Evolutionary conservation across 1,284 basidiomycete genomes (phyloP).

Genomic region (Megacollybia platyphylla): DNA sequence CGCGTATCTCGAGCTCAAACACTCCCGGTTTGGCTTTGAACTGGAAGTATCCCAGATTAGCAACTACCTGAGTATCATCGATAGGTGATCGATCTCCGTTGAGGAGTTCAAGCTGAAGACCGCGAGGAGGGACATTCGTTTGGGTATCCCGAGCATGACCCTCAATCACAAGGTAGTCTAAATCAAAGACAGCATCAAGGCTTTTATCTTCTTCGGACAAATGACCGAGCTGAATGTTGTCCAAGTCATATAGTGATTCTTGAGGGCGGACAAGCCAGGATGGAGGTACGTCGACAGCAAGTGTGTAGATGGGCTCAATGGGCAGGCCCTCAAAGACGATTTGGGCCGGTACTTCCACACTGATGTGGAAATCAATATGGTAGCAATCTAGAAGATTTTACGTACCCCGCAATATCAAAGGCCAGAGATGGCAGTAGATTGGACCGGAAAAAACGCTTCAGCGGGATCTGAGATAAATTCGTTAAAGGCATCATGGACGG

Average conservation of each 20-base stretch:
- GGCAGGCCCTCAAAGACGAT: constrained; percentile 44
- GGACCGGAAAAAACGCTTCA: constrained; percentile 92
- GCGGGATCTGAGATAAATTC: constrained; percentile 48
- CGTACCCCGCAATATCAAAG: constrained; percentile 69
- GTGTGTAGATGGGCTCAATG: constrained; percentile 73
- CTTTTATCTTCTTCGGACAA: constrained; percentile 47
- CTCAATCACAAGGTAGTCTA: constrained; percentile 88
- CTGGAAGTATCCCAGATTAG: constrained; percentile 93
- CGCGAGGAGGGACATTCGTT: constrained; percentile 61
- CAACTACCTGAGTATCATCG: constrained; percentile 83
- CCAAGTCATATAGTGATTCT: constrained; percentile 85
- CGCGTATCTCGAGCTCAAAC: constrained; percentile 73
- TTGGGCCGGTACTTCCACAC: constrained; percentile 38
- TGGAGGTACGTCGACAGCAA: constrained; percentile 81
- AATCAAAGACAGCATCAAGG: constrained; percentile 75
- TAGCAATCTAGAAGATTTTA: constrained; percentile 7
- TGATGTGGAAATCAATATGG: constrained; percentile 13
- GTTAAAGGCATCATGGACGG: constrained; percentile 1
- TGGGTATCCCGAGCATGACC: constrained; percentile 78
- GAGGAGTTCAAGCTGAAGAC: constrained; percentile 74
- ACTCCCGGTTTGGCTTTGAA: constrained; percentile 89
- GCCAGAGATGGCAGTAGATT: constrained; percentile 43
- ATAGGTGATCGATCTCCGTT: constrained; percentile 36
- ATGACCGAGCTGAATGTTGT: constrained; percentile 82
- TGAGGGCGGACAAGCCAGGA: constrained; percentile 90